These are phyloP conservation scores for Lactarius vividus DNA, from an alignment of 768 basidiomycete species.

Conservation along the genomic window DNA sequence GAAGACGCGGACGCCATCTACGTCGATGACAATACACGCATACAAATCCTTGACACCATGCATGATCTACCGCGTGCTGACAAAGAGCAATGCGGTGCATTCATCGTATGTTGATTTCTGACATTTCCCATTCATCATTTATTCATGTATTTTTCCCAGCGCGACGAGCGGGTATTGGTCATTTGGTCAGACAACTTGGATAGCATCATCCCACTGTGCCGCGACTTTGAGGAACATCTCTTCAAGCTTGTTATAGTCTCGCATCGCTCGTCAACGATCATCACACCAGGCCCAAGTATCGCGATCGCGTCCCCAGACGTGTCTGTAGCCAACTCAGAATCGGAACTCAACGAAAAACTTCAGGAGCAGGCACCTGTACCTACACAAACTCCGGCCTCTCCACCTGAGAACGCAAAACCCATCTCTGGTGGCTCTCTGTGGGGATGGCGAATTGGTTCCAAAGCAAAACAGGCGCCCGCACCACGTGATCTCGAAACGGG, in stretches of 20 bases:
- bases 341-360: constrained; percentile 54
- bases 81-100: constrained; percentile 90
- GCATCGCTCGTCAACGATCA: constrained; percentile 30
- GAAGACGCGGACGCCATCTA: constrained; percentile 62
- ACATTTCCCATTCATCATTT: not conserved
- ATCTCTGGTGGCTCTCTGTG: constrained; percentile 28
- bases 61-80: constrained; percentile 68
- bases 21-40: constrained; percentile 77
- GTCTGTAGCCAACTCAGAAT: constrained; percentile 48
- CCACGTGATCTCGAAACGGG: constrained; percentile 52
- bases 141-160: constrained; percentile 40
- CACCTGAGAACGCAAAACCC: constrained; percentile 15
- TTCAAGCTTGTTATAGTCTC: constrained; percentile 76
- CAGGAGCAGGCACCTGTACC: constrained; percentile 26
- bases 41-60: constrained; percentile 79
- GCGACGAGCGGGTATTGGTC: constrained; percentile 78
- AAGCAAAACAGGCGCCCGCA: constrained; percentile 30
- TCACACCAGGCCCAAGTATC: constrained; percentile 30
- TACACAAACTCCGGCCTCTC: not conserved
- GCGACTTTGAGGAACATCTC: constrained; percentile 72
- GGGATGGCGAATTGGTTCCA: constrained; percentile 33
- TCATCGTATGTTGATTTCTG: constrained; percentile 53
- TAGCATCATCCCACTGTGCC: constrained; percentile 67
- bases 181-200: constrained; percentile 87
- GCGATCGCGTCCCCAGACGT: constrained; percentile 42